These are phyloP conservation scores for Naganishia cerealis DNA, from an alignment of 1,284 basidiomycete genomes.

Conservation along the genomic window DNA sequence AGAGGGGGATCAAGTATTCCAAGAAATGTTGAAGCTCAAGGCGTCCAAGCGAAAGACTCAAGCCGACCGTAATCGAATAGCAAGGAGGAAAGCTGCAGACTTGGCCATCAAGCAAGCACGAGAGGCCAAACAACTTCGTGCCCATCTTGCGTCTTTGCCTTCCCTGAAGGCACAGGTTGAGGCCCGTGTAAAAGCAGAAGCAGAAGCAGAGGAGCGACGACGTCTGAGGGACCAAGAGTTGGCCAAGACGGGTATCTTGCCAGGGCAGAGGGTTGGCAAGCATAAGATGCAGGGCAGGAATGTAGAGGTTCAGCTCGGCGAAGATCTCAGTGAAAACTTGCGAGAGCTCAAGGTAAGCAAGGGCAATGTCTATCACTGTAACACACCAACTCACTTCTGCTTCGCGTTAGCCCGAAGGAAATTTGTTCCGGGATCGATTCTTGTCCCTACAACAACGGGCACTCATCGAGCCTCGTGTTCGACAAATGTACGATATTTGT, in stretches of 20 bases:
- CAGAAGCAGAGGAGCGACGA: constrained; percentile 36
- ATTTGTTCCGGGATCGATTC: constrained; percentile 87
- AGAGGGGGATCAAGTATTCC: constrained; percentile 42
- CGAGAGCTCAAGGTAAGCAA: constrained; percentile 73
- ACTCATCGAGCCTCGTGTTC: constrained; percentile 57
- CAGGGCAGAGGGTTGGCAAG: constrained; percentile 71
- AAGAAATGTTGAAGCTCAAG: constrained; percentile 55
- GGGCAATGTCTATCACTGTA: background rate
- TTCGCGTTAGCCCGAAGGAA: constrained; percentile 74
- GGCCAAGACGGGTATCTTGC: constrained; percentile 44
- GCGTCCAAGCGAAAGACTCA: constrained; percentile 65
- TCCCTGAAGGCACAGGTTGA: constrained; percentile 39
- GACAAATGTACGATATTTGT: constrained; percentile 63
- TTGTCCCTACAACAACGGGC: constrained; percentile 57
- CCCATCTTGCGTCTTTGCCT: constrained; percentile 38
- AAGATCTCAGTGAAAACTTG: constrained; percentile 84
- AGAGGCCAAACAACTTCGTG: constrained; percentile 41
- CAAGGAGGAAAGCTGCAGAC: constrained; percentile 20
- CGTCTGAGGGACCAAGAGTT: constrained; percentile 61
- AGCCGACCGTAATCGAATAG: constrained; percentile 48
- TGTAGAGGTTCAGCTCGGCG: constrained; percentile 84
- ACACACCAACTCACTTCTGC: background rate
- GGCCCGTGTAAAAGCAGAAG: constrained; percentile 40
- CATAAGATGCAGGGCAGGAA: constrained; percentile 68
- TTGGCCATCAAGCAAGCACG: constrained; percentile 36